Percentiles rank a stretch among this genome's conserved stretches.
Evolutionary conservation across 192 early-diverging fungal genomes (phyloP).

Genomic region (Entomortierella lignicola): DNA sequence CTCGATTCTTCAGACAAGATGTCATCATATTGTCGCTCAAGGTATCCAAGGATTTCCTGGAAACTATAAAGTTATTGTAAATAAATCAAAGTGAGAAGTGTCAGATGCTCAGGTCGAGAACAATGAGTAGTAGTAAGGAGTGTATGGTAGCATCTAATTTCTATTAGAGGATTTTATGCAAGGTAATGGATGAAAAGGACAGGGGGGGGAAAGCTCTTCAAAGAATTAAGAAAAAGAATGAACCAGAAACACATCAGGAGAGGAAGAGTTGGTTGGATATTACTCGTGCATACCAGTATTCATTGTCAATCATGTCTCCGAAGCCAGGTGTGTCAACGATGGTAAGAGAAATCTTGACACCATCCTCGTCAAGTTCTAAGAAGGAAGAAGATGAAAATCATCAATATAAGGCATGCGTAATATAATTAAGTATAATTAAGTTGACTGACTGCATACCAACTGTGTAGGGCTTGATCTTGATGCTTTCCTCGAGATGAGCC

Average conservation of each 20-base stretch:
- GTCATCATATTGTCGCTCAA: conserved; percentile 95
- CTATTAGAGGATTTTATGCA: background rate
- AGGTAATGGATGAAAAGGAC: background rate
- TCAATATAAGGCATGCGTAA: no score
- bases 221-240: background rate
- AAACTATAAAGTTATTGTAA: conserved; percentile 66
- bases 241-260: background rate
- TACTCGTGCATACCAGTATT: conserved; percentile 83
- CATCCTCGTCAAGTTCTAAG: conserved; percentile 96
- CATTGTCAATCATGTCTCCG: conserved; percentile 97
- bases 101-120: no score
- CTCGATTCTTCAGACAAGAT: conserved; percentile 90
- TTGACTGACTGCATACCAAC: no score
- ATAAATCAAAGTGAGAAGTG: conserved; percentile 1
- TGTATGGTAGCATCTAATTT: no score
- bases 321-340: conserved; percentile 99
- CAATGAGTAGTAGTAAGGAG: no score
- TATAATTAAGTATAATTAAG: no score
- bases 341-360: conserved; percentile 95
- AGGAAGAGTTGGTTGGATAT: no score
- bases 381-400: background rate
- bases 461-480: conserved; percentile 88
- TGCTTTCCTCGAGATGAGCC: conserved; percentile 84
- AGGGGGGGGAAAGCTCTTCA: no score
- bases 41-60: conserved; percentile 90